These are phyloP conservation scores for Microsporum canis DNA, from an alignment of 2,329 filamentous ascomycete species.

Conservation along the genomic window DNA sequence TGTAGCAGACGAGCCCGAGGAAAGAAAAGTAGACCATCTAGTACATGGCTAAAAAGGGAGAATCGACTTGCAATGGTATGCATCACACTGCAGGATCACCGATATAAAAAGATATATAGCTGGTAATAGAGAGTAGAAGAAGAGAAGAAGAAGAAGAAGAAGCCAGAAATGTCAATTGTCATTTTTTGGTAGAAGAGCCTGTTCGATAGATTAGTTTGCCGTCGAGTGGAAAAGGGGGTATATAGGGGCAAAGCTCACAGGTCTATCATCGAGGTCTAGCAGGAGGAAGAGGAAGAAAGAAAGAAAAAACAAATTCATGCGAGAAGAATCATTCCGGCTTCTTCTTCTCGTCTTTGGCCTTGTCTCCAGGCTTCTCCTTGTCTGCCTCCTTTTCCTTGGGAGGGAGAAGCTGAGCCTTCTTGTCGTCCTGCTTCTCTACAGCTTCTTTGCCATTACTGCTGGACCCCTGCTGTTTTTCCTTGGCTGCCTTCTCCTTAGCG, in stretches of 20 bases:
- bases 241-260: background rate
- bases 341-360: background rate
- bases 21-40: background rate
- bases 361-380: background rate
- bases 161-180: background rate
- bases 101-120: no score
- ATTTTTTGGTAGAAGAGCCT: background rate
- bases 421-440: background rate
- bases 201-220: background rate
- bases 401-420: background rate
- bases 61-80: background rate
- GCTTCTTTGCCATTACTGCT: background rate
- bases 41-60: background rate
- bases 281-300: background rate
- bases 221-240: background rate
- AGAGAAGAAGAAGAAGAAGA: background rate
- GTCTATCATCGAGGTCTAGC: background rate
- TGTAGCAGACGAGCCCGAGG: no score
- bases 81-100: background rate
- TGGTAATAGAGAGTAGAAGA: background rate
- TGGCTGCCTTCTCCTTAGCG: constrained; percentile 1
- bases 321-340: background rate
- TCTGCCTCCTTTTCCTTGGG: background rate
- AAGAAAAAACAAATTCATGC: background rate
- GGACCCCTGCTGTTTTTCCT: background rate